Evolutionary conservation across 768 basidiomycete genomes (phyloP).

Genomic region (Russula sp.): DNA sequence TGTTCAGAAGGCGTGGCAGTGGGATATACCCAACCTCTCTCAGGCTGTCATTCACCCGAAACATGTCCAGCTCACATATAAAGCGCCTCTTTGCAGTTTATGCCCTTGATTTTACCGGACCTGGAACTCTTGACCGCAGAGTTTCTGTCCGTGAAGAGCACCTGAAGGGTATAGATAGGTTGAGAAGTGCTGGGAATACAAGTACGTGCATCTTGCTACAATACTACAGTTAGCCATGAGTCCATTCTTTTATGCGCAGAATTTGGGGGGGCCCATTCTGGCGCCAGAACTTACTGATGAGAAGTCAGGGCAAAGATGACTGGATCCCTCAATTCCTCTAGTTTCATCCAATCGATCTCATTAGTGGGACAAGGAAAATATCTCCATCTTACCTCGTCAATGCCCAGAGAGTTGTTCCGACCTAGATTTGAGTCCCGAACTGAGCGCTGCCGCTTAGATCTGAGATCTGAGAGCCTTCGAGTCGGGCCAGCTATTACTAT

Average conservation of each 20-base stretch:
- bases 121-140: conserved; percentile 32
- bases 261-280: conserved; percentile 23
- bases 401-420: no score
- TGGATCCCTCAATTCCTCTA: conserved; percentile 28
- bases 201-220: conserved; percentile 22
- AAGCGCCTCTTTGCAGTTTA: conserved; percentile 34
- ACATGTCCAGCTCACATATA: conserved; percentile 10
- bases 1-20: no score
- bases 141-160: conserved; percentile 34
- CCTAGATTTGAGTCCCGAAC: no score
- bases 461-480: no score
- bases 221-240: not conserved
- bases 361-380: conserved; percentile 26
- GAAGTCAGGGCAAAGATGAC: conserved; percentile 29
- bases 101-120: conserved; percentile 37
- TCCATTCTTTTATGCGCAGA: conserved; percentile 1
- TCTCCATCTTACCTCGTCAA: conserved; percentile 23
- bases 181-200: conserved; percentile 18
- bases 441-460: no score
- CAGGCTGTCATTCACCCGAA: not conserved
- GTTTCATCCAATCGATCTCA: not conserved
- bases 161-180: conserved; percentile 24
- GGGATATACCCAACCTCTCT: no score
- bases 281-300: conserved; percentile 26
- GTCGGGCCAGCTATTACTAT: no score